Evolutionary conservation across 345 rosid species (phyloP).

Genomic region (Heritiera fomes): DNA sequence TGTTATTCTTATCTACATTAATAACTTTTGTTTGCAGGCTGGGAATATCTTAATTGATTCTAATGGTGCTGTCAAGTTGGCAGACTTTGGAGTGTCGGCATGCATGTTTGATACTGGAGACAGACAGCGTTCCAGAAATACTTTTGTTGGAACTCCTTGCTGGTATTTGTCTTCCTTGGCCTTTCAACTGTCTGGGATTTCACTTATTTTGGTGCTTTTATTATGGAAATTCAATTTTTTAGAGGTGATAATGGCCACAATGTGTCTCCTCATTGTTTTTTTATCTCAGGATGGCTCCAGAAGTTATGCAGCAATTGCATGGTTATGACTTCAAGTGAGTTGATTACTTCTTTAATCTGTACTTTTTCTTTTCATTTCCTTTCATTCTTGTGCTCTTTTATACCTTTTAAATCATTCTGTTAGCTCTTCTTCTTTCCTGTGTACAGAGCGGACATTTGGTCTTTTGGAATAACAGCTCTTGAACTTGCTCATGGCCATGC

Average conservation of each 20-base stretch:
- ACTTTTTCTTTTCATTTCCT: conserved; percentile 3
- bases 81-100: conserved; percentile 97
- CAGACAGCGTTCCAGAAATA: conserved; percentile 94
- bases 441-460: conserved; percentile 97
- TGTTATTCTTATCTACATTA: conserved; percentile 22
- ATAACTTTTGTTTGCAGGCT: conserved; percentile 56
- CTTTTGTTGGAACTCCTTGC: conserved; percentile 99
- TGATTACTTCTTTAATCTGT: conserved; percentile 22
- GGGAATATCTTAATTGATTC: conserved; percentile 86
- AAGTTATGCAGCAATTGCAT: conserved; percentile 99
- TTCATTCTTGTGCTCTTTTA: conserved; percentile 14
- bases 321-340: conserved; percentile 99
- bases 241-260: conserved; percentile 14
- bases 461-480: conserved; percentile 97
- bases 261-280: conserved; percentile 19
- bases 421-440: conserved; percentile 22
- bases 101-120: conserved; percentile 99
- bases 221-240: background rate
- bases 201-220: background rate
- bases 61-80: conserved; percentile 84
- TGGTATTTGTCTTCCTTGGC: conserved; percentile 50
- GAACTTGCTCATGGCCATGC: conserved; percentile 99
- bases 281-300: conserved; percentile 96
- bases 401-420: conserved; percentile 8
- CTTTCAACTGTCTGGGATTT: background rate